Evolutionary conservation across 2,329 filamentous ascomycete species (phyloP).

Genomic region (Cyclaneusma minus): DNA sequence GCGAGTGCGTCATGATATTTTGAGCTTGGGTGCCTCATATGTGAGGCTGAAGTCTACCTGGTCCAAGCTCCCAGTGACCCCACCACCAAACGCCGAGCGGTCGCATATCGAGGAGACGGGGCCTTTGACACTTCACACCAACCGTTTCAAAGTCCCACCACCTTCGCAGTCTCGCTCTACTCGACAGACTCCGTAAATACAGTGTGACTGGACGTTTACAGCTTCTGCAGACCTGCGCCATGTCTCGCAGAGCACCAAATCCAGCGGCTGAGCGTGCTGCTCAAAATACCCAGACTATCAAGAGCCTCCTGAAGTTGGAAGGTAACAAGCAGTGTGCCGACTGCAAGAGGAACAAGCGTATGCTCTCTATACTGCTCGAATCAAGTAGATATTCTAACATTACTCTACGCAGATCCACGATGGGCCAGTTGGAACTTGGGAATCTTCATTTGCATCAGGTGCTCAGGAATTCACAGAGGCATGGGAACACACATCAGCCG

Average conservation of each 20-base stretch:
- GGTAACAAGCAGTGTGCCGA: conserved; percentile 94
- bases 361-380: conserved; percentile 15
- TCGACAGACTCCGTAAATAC: neutral
- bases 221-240: too few relatives aligned
- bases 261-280: conserved; percentile 75
- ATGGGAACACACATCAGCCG: conserved; percentile 98
- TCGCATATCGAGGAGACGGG: neutral
- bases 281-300: conserved; percentile 87
- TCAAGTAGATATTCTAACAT: conserved; percentile 15
- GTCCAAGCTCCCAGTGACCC: too few relatives aligned
- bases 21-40: conserved; percentile 1
- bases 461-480: conserved; percentile 93
- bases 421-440: conserved; percentile 99
- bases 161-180: conserved; percentile 2
- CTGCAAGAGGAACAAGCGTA: conserved; percentile 98
- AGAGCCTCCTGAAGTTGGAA: conserved; percentile 87
- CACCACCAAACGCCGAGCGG: too few relatives aligned
- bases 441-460: conserved; percentile 94
- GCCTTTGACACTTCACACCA: conserved; percentile 1
- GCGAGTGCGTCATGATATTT: conserved; percentile 1
- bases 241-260: conserved; percentile 68
- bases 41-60: neutral
- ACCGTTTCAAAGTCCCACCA: conserved; percentile 1
- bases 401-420: conserved; percentile 56
- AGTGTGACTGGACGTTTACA: too few relatives aligned